phyloP scores from a whole-genome alignment of 805 yeast genomes.

The Starmerella vaccinii region DNA sequence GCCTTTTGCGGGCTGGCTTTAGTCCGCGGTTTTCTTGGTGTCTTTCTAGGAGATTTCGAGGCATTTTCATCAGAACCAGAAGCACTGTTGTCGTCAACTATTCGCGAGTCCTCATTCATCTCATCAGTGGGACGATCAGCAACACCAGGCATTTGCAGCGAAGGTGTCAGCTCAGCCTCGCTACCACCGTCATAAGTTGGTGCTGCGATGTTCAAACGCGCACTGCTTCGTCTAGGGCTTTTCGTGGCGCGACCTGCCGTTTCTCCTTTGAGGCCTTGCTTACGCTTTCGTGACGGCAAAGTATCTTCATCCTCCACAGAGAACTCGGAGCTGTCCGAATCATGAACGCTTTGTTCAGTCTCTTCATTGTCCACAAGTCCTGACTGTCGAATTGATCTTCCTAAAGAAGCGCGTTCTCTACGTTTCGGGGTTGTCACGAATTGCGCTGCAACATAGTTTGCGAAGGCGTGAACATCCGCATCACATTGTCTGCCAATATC shows the following conservation, averaged over 20 bases:
- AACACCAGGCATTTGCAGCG: not conserved
- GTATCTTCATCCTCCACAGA: constrained; percentile 1
- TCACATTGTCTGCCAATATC: not conserved
- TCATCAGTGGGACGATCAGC: not conserved
- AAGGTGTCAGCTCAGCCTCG: not conserved
- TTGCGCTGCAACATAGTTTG: not conserved
- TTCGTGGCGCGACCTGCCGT: not conserved
- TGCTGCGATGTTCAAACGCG: not conserved
- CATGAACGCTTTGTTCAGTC: not conserved
- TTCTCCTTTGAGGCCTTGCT: not conserved
- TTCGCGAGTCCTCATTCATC: too few relatives aligned
- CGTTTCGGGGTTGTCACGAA: not conserved
- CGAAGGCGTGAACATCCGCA: not conserved
- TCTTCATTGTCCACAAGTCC: not conserved
- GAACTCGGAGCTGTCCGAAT: not conserved
- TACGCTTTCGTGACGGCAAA: not conserved
- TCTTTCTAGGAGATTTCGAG: not conserved
- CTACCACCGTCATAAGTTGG: not conserved
- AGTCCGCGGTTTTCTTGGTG: not conserved
- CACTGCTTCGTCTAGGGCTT: not conserved
- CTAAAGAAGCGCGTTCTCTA: not conserved
- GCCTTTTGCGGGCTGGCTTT: not conserved
- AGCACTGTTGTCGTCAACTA: not conserved
- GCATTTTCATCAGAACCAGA: not conserved
- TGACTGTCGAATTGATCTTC: not conserved